These are phyloP conservation scores for Rostrohypoxylon terebratum DNA, from an alignment of 495 filamentous ascomycete species.

Conservation along the genomic window DNA sequence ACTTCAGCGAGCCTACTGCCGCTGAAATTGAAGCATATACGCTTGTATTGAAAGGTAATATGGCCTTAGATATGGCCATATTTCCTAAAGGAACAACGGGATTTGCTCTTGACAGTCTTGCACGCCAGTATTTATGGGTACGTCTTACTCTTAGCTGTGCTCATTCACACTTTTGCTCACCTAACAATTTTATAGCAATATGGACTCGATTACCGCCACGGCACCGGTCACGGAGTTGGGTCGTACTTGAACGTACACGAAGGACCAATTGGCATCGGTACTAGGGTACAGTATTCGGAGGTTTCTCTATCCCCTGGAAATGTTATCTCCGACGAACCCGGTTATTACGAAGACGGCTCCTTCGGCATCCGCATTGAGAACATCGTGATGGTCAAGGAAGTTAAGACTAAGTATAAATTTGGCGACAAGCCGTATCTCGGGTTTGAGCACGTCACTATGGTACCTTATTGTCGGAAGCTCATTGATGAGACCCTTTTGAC, in stretches of 20 bases:
- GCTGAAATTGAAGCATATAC: conserved; percentile 94
- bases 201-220: conserved; percentile 95
- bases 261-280: conserved; percentile 96
- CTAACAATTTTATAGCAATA: conserved; percentile 65
- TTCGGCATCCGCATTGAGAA: conserved; percentile 99
- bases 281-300: conserved; percentile 89
- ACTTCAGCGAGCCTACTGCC: conserved; percentile 87
- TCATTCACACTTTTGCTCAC: conserved; percentile 10
- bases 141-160: conserved; percentile 23
- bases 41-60: conserved; percentile 94
- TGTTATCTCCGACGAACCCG: conserved; percentile 94
- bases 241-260: conserved; percentile 96
- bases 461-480: conserved; percentile 89
- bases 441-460: conserved; percentile 98
- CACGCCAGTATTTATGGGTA: conserved; percentile 92
- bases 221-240: conserved; percentile 96
- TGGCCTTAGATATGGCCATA: conserved; percentile 85
- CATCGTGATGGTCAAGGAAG: conserved; percentile 89
- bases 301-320: conserved; percentile 91
- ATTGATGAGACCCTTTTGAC: conserved; percentile 82
- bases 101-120: conserved; percentile 88
- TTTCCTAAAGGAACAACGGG: conserved; percentile 97
- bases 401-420: conserved; percentile 85
- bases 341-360: conserved; percentile 96
- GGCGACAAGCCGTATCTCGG: conserved; percentile 94